A percentile compares a stretch with the other conserved stretches of the same genome.
These are phyloP conservation scores for Aspergillus niger DNA, from an alignment of 2,329 filamentous ascomycete species.

Conservation along the genomic window DNA sequence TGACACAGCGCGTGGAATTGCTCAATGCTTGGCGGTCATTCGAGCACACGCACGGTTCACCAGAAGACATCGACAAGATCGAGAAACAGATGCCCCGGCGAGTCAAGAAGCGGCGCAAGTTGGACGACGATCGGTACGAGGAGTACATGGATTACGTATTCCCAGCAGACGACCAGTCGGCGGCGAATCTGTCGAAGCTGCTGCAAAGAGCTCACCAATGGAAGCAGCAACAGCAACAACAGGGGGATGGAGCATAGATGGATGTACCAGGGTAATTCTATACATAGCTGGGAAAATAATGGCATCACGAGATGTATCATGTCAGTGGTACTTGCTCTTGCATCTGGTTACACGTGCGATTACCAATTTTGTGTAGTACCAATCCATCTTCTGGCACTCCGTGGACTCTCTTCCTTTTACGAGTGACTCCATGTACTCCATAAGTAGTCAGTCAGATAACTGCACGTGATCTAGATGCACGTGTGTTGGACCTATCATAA, in stretches of 20 bases:
- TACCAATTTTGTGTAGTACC: no score
- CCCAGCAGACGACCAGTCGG: constrained; percentile 88
- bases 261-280: neutral
- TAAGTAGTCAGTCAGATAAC: no score
- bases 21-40: constrained; percentile 93
- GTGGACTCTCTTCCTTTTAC: no score
- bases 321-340: neutral
- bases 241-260: constrained; percentile 25
- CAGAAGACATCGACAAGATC: constrained; percentile 75
- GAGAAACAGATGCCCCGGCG: constrained; percentile 91
- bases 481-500: no score
- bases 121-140: constrained; percentile 92
- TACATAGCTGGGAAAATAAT: neutral
- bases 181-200: constrained; percentile 78
- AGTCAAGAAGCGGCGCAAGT: constrained; percentile 86
- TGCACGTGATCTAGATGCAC: no score
- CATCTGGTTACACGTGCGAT: no score
- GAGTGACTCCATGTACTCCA: no score
- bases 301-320: neutral
- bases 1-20: constrained; percentile 70
- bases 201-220: constrained; percentile 84
- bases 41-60: constrained; percentile 78
- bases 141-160: constrained; percentile 98
- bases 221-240: constrained; percentile 69
- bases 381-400: no score